Conservation (phyloP, 176 grass and related monocot genomes). For the Ananas comosus region DNA sequence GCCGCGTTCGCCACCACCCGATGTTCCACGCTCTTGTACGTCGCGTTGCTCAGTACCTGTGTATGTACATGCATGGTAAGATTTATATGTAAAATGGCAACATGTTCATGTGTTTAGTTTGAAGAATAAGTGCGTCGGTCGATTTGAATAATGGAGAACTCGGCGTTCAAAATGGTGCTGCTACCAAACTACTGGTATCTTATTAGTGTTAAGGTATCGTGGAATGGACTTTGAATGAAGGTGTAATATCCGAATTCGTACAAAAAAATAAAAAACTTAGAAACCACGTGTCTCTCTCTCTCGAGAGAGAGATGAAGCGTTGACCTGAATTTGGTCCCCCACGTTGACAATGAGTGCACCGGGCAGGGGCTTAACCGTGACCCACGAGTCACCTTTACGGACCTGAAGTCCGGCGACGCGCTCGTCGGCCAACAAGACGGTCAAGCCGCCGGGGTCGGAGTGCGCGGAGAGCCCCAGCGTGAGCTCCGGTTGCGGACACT, state of each 20-base stretch:
- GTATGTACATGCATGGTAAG: neutral
- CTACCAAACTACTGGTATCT: too few species aligned
- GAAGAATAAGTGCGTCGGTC: too few species aligned
- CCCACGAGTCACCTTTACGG: constrained; percentile 46
- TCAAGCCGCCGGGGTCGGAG: constrained; percentile 67
- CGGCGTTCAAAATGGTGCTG: too few species aligned
- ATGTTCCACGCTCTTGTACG: constrained; percentile 74
- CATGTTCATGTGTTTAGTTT: neutral
- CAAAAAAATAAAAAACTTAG: too few species aligned
- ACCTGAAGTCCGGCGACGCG: constrained; percentile 69
- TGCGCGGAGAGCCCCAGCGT: constrained; percentile 84
- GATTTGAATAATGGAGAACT: too few species aligned
- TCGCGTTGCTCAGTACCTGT: constrained; percentile 65
- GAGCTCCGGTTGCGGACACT: constrained; percentile 88
- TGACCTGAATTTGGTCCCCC: constrained; percentile 82
- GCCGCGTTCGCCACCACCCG: constrained; percentile 52
- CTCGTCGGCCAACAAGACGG: constrained; percentile 74
- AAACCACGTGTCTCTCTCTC: neutral
- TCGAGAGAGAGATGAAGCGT: neutral
- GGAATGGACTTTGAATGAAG: too few species aligned
- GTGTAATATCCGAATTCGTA: too few species aligned
- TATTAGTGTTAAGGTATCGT: too few species aligned
- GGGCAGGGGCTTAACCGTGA: constrained; percentile 58
- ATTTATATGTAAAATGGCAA: neutral
- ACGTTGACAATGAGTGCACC: constrained; percentile 74